Base-by-base conservation (phyloP, 805 yeast species). In the Candida vartiovaarae region DNA sequence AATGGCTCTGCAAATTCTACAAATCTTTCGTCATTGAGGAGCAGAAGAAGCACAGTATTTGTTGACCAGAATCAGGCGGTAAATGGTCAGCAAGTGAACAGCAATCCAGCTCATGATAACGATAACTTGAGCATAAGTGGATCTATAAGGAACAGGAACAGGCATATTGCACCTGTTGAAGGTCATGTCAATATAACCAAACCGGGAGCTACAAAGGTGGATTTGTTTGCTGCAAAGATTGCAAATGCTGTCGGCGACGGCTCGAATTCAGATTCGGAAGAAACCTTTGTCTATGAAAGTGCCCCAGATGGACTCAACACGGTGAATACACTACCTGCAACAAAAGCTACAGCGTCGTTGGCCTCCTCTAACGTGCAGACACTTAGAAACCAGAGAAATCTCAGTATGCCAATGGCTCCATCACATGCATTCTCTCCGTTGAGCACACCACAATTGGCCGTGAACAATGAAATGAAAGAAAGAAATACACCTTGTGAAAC, bases 231-330 rank as follows among this genome's bases (percentile, higher is more conserved):
- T 8, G 97, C 98, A 0, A 85, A 84, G 54, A 71, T 93, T 48
- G 98, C 96, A 7, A 82, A 88, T 44, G 98, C 98, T 1, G 95
- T 91, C 4, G 95, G 84, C 50, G 96, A 88, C 54, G 90, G 79
- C 36, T 87, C 84, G 48, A 79, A 84, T 34, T 82, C 90, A 31
- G 97, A 90, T 60, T 80, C 89, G 26, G 96, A 90, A 53, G 99
- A 93, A 61, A 88, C 95, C 2, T 91, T 93, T 71, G 96, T 91
- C n/a, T 91, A 91, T 61, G 97, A 90, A 56, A 57, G 61, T 43
- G 59, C 59, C 0, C 59, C 59, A 9, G 60, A 56, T 49, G 57
- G 52, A 5, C 27, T 51, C 26, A 48, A 49, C 32, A 47, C 59
- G 2, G 45, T 53, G 7, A 52, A 40, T 34, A 50, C 53, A 1